Evolutionary conservation across 352 stramenopile species (phyloP).

Genomic region (Globisporangium rhizosaccharum): DNA sequence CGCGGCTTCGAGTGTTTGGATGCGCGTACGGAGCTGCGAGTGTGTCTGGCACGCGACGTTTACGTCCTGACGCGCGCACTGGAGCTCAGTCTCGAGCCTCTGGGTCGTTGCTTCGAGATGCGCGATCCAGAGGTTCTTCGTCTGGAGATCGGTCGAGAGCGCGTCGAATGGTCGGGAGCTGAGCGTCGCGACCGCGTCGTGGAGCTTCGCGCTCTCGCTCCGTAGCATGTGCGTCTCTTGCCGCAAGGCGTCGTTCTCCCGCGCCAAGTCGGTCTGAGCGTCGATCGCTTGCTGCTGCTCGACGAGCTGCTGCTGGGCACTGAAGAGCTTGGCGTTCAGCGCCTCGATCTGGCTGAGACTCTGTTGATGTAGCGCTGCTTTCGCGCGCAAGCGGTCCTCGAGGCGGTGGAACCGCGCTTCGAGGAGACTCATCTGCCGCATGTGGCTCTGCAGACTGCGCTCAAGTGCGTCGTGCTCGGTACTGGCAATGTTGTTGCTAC

Average conservation of each 20-base stretch:
- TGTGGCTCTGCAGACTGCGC: constrained; percentile 21
- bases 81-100: constrained; percentile 14
- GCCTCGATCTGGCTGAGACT: constrained; percentile 29
- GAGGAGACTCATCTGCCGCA: constrained; percentile 43
- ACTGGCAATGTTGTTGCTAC: not conserved
- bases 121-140: constrained; percentile 43
- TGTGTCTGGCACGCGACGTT: constrained; percentile 17
- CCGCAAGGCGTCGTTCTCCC: constrained; percentile 25
- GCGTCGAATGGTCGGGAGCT: constrained; percentile 48
- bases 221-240: constrained; percentile 46
- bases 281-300: constrained; percentile 33
- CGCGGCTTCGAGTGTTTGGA: constrained; percentile 16
- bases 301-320: constrained; percentile 32
- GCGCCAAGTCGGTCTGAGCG: constrained; percentile 24
- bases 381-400: constrained; percentile 28
- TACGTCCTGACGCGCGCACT: constrained; percentile 20
- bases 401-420: constrained; percentile 49
- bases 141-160: constrained; percentile 30
- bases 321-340: constrained; percentile 36
- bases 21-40: constrained; percentile 15
- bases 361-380: constrained; percentile 36
- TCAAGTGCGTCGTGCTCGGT: constrained; percentile 26
- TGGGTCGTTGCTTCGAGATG: constrained; percentile 35
- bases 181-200: constrained; percentile 37
- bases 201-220: constrained; percentile 50